Base-by-base conservation (phyloP, 2,329 filamentous ascomycete species). In the Ceratocystis destructans region DNA sequence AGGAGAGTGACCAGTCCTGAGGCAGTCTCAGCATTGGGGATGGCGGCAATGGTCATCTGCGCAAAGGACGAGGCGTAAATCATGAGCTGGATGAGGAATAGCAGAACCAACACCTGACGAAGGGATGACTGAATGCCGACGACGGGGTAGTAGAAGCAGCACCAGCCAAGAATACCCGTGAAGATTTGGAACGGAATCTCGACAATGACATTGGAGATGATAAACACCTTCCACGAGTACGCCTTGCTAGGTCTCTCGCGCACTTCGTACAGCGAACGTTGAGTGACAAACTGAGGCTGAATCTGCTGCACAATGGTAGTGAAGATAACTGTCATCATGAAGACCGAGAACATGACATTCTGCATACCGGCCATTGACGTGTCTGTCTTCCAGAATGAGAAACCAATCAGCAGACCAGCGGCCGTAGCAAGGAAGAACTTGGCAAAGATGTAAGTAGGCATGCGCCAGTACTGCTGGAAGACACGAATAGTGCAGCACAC, bases 401-500 rank as follows among this genome's bases (percentile, higher is more conserved):
- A 88, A 0, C 87, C 88, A 67, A 91, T 87, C 72, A 92, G 92
- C 1, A 93, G 77, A 5, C 82, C 79, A 28, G 83, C 79, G 66
- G 84, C 79, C 64, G 82, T 69, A 1, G 77, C 85, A 20, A 93
- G 81, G 0, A 80, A 73, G 1, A 83, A 73, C 76, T 93, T 93
- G 66, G 87, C 82, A 74, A 89, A 88, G 71, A 94, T 85, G 75
- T 94, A 94, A 10, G 79, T 79, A 0, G 89, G 89, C 66, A 85
- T 89, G 59, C 89, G 83, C 88, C 89, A 93, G 79, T 92, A 92
- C 72, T 94, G 89, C 71, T 89, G 82, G 75, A 91, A 91, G 5
- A 91, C 83, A 67, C 89, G 85, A 7, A 79, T 71, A 1, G 83
- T 84, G 53, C 90, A 88, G 67, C 85, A 79, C 55, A 74, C 75